phyloP scores from a whole-genome alignment of 176 grass and related monocot genomes.

The Zoysia japonica region DNA sequence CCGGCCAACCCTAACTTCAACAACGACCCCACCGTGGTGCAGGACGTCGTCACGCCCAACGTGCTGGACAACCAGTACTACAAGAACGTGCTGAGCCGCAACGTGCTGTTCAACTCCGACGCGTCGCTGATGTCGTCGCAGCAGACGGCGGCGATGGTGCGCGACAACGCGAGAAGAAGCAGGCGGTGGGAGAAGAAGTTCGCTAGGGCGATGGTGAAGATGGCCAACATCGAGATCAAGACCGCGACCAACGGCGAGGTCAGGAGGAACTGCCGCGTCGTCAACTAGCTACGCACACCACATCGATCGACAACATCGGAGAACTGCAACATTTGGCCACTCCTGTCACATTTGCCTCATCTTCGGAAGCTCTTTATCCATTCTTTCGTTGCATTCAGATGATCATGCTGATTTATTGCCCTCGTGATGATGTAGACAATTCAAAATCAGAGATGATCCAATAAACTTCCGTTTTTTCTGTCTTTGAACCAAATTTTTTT shows the following conservation, averaged over 20 bases:
- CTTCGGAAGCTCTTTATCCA: too few relatives aligned
- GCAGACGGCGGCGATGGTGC: neutral
- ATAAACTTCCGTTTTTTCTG: too few relatives aligned
- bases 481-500: too few relatives aligned
- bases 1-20: constrained; percentile 14
- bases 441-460: too few relatives aligned
- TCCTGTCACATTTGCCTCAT: too few relatives aligned
- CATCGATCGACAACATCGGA: too few relatives aligned
- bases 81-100: neutral
- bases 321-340: too few relatives aligned
- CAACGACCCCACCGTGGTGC: constrained; percentile 32
- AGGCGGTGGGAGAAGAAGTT: constrained; percentile 30
- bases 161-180: neutral
- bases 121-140: constrained; percentile 17
- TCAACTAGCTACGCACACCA: constrained; percentile 19
- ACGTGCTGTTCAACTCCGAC: constrained; percentile 59
- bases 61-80: constrained; percentile 50
- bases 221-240: constrained; percentile 45
- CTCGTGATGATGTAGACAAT: too few relatives aligned
- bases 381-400: too few relatives aligned
- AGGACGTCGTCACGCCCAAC: constrained; percentile 36
- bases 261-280: constrained; percentile 30
- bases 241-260: constrained; percentile 40
- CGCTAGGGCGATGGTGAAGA: constrained; percentile 43
- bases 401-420: too few relatives aligned